These are phyloP conservation scores for Aspergillus sp. DNA, from an alignment of 2,329 filamentous ascomycete genomes.

Conservation along the genomic window DNA sequence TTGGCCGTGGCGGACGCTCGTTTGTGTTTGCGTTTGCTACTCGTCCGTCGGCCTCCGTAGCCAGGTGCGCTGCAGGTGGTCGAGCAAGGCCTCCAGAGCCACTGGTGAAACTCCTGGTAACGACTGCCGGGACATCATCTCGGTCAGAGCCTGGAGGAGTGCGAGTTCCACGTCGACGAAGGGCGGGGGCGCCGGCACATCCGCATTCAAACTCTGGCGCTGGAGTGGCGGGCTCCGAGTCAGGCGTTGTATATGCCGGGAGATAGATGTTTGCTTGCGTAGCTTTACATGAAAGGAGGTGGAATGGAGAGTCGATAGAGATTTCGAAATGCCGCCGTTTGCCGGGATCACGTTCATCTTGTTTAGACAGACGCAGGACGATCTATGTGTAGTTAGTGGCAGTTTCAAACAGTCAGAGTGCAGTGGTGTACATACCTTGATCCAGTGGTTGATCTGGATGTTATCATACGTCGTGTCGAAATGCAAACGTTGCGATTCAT, in stretches of 20 bases:
- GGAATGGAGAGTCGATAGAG: conserved; percentile 92
- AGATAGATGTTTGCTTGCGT: conserved; percentile 85
- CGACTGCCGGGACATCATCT: conserved; percentile 28
- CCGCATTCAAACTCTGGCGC: conserved; percentile 63
- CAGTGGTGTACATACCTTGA: conserved; percentile 65
- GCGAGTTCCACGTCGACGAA: conserved; percentile 29
- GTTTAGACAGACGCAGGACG: conserved; percentile 85
- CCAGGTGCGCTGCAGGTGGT: conserved; percentile 52
- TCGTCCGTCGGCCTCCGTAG: conserved; percentile 46
- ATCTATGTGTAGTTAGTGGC: conserved; percentile 55
- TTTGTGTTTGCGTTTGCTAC: conserved; percentile 17
- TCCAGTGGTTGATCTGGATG: conserved; percentile 93
- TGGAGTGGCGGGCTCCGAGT: conserved; percentile 49
- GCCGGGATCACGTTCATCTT: conserved; percentile 72
- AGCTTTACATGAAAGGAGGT: conserved; percentile 89
- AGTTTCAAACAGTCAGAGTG: neutral
- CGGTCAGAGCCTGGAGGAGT: conserved; percentile 24
- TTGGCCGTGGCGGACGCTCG: conserved; percentile 59
- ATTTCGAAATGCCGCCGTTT: conserved; percentile 92
- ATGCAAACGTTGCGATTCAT: conserved; percentile 66
- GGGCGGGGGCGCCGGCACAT: conserved; percentile 64
- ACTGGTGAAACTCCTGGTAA: conserved; percentile 40
- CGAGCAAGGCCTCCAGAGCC: conserved; percentile 42
- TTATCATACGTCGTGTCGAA: conserved; percentile 93
- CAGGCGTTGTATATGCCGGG: conserved; percentile 71